These are phyloP conservation scores for Cucurbitaria berberidis DNA, from an alignment of 2,329 filamentous ascomycete species.

Conservation along the genomic window DNA sequence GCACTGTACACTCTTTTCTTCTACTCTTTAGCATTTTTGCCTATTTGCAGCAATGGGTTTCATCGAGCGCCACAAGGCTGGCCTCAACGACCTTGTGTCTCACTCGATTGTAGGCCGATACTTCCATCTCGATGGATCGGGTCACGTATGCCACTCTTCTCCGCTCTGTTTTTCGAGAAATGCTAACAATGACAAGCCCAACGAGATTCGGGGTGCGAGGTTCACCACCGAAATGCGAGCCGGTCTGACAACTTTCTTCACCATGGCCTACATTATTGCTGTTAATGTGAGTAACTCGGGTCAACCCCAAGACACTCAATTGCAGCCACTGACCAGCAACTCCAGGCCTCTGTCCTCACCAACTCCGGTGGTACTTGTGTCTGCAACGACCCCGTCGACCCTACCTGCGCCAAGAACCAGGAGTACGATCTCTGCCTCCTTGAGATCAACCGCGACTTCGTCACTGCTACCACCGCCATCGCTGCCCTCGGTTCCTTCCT, in stretches of 20 bases:
- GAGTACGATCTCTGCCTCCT: constrained; percentile 69
- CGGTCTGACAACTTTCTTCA: constrained; percentile 73
- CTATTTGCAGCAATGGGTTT: constrained; percentile 19
- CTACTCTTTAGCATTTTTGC: neutral
- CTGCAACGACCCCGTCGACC: constrained; percentile 60
- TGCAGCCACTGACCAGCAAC: constrained; percentile 11
- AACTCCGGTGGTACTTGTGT: constrained; percentile 78
- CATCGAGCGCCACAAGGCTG: constrained; percentile 26
- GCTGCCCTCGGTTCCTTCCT: constrained; percentile 77
- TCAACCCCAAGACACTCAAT: neutral
- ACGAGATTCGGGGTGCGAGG: constrained; percentile 73
- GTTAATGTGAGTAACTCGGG: constrained; percentile 55
- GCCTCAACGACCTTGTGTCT: constrained; percentile 41
- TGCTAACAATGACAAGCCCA: constrained; percentile 56
- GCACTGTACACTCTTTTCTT: neutral
- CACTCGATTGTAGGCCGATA: constrained; percentile 45
- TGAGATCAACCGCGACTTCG: constrained; percentile 74
- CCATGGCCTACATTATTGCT: constrained; percentile 66
- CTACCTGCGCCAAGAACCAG: constrained; percentile 61
- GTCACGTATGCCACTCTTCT: constrained; percentile 70
- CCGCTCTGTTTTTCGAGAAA: neutral
- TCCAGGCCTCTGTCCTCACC: constrained; percentile 65
- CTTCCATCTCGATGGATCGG: constrained; percentile 81
- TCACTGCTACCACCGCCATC: constrained; percentile 85
- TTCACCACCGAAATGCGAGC: constrained; percentile 87